Evolutionary conservation across 768 basidiomycete species (phyloP).

Genomic region (Suillus ampliporus): DNA sequence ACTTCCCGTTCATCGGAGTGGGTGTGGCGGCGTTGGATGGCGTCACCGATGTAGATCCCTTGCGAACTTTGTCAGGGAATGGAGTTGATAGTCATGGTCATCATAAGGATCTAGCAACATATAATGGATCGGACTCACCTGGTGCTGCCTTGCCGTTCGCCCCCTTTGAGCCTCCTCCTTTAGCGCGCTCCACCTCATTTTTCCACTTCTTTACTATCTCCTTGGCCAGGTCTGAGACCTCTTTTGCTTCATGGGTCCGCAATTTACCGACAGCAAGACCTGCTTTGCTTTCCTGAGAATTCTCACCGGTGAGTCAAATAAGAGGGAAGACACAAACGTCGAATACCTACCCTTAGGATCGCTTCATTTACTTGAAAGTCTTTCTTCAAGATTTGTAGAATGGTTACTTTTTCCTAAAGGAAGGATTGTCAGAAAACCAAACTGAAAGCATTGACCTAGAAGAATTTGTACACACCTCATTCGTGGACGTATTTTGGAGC

Average conservation of each 20-base stretch:
- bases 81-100: slow-evolving; percentile 9
- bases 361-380: slow-evolving; percentile 73
- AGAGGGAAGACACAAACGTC: slow-evolving; percentile 15
- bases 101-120: not conserved
- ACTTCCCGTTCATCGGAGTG: slow-evolving; percentile 38
- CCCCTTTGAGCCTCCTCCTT: slow-evolving; percentile 36
- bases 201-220: slow-evolving; percentile 95
- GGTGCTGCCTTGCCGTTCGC: slow-evolving; percentile 34
- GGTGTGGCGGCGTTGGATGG: slow-evolving; percentile 45
- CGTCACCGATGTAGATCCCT: slow-evolving; percentile 43
- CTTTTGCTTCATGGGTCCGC: slow-evolving; percentile 70
- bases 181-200: slow-evolving; percentile 77
- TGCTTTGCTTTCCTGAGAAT: slow-evolving; percentile 82
- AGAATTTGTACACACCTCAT: slow-evolving; percentile 55
- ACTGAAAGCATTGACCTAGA: slow-evolving; percentile 45
- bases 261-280: slow-evolving; percentile 94
- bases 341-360: slow-evolving; percentile 69
- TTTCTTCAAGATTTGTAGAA: slow-evolving; percentile 67
- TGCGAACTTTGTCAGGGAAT: slow-evolving; percentile 29
- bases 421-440: slow-evolving; percentile 33
- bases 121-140: slow-evolving; percentile 42
- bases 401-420: slow-evolving; percentile 63
- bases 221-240: slow-evolving; percentile 83
- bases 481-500: slow-evolving; percentile 65
- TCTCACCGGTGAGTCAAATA: not conserved